Base-by-base conservation (phyloP, 257 asterid genomes). In the Lycium barbarum region DNA sequence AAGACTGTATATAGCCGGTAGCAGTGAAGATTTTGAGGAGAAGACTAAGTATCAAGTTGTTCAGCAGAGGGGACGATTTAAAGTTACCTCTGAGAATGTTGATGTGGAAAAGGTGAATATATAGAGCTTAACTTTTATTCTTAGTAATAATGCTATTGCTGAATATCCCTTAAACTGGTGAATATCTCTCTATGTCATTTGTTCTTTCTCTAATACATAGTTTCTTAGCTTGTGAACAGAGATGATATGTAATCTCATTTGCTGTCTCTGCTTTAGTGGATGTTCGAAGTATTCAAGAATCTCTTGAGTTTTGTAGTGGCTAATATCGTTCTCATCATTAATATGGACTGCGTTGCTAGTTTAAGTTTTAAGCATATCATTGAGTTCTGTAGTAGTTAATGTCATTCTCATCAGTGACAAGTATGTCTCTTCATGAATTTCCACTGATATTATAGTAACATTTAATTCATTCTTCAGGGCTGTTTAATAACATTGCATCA, bases 1-100 rank as follows among this genome's bases (percentile, higher is more conserved):
- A 66, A 51, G 63, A 72, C 67, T 57, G n/a, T 74, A 9, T 88
- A 45, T 49, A 87, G 91, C 91, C 89, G 98, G 79, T 79, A 93
- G 90, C 78, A 90, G 92, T 72, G 97, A 95, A 47, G 98, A 95
- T 82, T 83, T 65, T 87, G 98, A 93, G 58, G 99, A 95, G 74
- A 96, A 94, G 89, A 87, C 90, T 36, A 96, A 96, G 88, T 89
- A 84, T 86, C 94, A 91, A 35, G 91, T 92, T 85, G 93, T 95
- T 92, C 99, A 96, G 91, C 99, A 92, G 87, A 95, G 91, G 89
- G 99, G 99, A 12, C 95, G 99, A 85, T 96, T 96, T 88, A 96
- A 96, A 89, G 97, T 96, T 87, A 96, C 98, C 71, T 96, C 99
- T 7, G 99, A 95, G 90, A 95, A 91, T 83, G 90, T 93, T 74